phyloP scores from a whole-genome alignment of 1,284 basidiomycete genomes.

The Albatrellus sp. region DNA sequence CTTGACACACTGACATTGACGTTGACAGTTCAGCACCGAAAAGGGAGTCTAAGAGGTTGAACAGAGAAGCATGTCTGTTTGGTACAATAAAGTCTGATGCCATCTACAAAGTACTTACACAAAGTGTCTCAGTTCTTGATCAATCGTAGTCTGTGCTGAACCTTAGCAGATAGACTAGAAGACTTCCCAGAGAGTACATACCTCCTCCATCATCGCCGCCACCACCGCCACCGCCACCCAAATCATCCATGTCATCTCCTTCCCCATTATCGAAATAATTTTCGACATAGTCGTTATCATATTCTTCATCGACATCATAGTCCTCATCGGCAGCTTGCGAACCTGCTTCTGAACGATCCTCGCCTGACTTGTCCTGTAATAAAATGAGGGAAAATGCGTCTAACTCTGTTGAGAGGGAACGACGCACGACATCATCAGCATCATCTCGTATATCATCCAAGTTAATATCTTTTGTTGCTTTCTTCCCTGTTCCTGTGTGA shows the following conservation, averaged over 20 bases:
- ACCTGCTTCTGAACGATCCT: constrained; percentile 49
- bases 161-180: neutral
- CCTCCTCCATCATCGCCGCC: constrained; percentile 52
- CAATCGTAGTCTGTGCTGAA: too few species aligned
- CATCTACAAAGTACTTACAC: neutral
- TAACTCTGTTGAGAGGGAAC: neutral
- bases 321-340: constrained; percentile 53
- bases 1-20: neutral
- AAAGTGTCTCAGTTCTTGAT: too few species aligned
- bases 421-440: too few species aligned
- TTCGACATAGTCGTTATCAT: constrained; percentile 75
- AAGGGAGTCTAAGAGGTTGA: too few species aligned
- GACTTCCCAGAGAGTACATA: constrained; percentile 1
- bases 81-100: too few species aligned
- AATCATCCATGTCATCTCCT: constrained; percentile 61
- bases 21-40: too few species aligned
- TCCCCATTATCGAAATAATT: constrained; percentile 83
- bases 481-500: too few species aligned
- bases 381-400: neutral
- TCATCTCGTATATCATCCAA: too few species aligned
- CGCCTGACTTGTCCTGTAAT: constrained; percentile 48
- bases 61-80: too few species aligned
- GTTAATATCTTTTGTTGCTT: too few species aligned
- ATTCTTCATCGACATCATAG: constrained; percentile 76
- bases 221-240: constrained; percentile 53